Evolutionary conservation across 2,329 filamentous ascomycete species (phyloP).

Genomic region (Aspergillus sp.): DNA sequence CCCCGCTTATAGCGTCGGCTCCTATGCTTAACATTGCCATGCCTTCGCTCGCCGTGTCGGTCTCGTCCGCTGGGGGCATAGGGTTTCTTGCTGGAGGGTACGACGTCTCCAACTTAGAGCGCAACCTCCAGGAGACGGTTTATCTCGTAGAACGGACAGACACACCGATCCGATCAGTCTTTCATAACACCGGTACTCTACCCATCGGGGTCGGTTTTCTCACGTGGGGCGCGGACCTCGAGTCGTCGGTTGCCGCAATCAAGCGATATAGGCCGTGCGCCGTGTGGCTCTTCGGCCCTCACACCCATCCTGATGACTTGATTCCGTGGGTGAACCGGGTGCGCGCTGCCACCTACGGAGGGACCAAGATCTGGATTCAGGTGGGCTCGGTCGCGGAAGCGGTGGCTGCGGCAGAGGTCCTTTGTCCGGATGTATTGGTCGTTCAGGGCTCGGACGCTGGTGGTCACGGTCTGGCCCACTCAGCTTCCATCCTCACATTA

Average conservation of each 20-base stretch:
- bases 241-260: constrained; percentile 28
- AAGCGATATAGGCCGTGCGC: constrained; percentile 35
- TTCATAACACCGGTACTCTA: constrained; percentile 22
- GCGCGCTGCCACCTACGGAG: constrained; percentile 33
- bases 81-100: constrained; percentile 62
- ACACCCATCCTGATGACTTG: constrained; percentile 26
- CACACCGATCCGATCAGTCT: constrained; percentile 6
- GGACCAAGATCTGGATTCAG: constrained; percentile 53
- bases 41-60: constrained; percentile 58
- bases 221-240: constrained; percentile 37
- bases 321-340: constrained; percentile 38
- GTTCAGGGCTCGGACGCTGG: constrained; percentile 56
- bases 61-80: constrained; percentile 56
- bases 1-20: constrained; percentile 60
- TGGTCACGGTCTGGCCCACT: constrained; percentile 50
- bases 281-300: constrained; percentile 43
- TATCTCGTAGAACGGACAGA: constrained; percentile 19
- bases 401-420: constrained; percentile 34
- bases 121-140: constrained; percentile 28
- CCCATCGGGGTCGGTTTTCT: constrained; percentile 44
- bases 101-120: constrained; percentile 30
- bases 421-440: constrained; percentile 52
- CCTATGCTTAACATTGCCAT: constrained; percentile 68
- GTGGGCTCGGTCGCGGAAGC: constrained; percentile 52
- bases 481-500: constrained; percentile 49